Percentiles rank a stretch among this genome's conserved stretches.
Conservation (phyloP, 1,284 basidiomycete species). For the Trametes versicolor region DNA sequence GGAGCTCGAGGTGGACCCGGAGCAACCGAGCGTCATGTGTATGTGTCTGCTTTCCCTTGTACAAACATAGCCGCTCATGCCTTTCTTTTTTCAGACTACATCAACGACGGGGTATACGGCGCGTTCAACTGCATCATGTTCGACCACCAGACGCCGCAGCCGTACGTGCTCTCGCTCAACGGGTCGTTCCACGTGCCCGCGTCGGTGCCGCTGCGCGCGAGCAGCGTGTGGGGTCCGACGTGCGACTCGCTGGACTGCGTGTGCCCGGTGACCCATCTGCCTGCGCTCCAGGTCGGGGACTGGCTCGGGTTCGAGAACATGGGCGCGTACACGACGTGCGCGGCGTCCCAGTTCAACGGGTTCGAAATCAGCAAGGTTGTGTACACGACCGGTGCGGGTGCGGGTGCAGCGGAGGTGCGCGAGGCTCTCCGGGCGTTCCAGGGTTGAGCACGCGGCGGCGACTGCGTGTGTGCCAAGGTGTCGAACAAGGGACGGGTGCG, state of each 20-base stretch:
- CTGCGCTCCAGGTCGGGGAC: conserved; percentile 73
- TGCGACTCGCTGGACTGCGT: conserved; percentile 86
- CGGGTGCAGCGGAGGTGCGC: conserved; percentile 49
- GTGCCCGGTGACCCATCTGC: conserved; percentile 57
- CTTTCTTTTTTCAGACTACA: conserved; percentile 74
- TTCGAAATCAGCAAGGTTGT: conserved; percentile 56
- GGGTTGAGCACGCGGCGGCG: conserved; percentile 16
- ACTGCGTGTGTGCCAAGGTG: neutral
- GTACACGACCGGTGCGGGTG: conserved; percentile 55
- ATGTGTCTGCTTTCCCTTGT: conserved; percentile 47
- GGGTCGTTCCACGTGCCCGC: conserved; percentile 56
- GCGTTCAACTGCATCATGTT: conserved; percentile 95
- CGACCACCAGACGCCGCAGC: conserved; percentile 80
- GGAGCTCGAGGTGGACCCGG: conserved; percentile 47
- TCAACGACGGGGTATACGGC: conserved; percentile 98
- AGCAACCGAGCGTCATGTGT: conserved; percentile 85
- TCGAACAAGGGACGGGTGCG: neutral
- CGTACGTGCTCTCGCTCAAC: conserved; percentile 65
- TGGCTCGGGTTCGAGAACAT: conserved; percentile 84
- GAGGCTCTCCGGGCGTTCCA: conserved; percentile 47
- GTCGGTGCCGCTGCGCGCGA: conserved; percentile 54
- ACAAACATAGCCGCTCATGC: conserved; percentile 28
- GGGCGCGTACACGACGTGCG: conserved; percentile 85
- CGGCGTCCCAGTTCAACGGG: conserved; percentile 79
- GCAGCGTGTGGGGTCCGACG: conserved; percentile 77